Percentiles rank a stretch among this genome's conserved stretches.
Evolutionary conservation across 306 rosid genomes (phyloP).

Genomic region (Citrullus mucosospermus): DNA sequence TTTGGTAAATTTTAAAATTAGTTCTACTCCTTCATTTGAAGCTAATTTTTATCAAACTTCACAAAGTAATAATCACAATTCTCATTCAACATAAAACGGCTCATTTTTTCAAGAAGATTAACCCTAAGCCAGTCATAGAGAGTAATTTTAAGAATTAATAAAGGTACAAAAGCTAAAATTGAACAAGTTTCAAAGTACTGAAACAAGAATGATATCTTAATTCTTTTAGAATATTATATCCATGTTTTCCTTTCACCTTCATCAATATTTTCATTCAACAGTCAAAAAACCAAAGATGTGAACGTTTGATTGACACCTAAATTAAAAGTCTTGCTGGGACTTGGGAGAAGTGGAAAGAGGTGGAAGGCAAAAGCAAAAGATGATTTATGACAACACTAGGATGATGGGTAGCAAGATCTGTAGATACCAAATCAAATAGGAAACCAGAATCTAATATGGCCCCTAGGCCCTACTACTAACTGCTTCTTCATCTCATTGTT

Average conservation of each 20-base stretch:
- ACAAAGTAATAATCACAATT: not conserved
- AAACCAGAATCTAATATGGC: not conserved
- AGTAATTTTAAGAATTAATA: not conserved
- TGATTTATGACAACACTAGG: not conserved
- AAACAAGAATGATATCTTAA: not conserved
- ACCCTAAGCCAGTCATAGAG: not conserved
- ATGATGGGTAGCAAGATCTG: not conserved
- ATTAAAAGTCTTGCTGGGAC: not conserved
- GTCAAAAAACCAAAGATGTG: not conserved
- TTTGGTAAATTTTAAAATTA: too few species aligned
- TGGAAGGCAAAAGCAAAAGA: not conserved
- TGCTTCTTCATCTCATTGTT: not conserved
- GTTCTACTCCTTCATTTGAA: not conserved
- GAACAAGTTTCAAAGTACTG: not conserved
- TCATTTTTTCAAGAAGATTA: too few species aligned
- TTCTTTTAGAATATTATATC: not conserved
- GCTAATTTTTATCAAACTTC: not conserved
- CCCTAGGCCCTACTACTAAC: not conserved
- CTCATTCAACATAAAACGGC: not conserved
- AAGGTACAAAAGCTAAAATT: too few species aligned
- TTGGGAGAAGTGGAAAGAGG: not conserved
- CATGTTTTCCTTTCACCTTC: not conserved
- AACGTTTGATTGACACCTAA: not conserved
- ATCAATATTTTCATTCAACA: not conserved
- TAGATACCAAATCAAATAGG: not conserved